Evolutionary conservation across 805 yeast species (phyloP).

Genomic region (Barnettozyma sp.): DNA sequence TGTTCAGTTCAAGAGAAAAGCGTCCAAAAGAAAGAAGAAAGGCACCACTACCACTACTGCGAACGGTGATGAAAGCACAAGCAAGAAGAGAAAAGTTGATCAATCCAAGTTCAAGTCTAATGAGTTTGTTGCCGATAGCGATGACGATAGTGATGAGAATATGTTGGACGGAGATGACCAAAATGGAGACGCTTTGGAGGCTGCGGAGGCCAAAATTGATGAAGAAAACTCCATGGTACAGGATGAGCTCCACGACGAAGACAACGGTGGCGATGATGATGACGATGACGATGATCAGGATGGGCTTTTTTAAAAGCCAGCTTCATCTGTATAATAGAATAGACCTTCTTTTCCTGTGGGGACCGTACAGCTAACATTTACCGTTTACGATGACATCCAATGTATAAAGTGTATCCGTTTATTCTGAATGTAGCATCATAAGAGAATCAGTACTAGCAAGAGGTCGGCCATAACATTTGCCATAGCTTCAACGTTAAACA

Average conservation of each 20-base stretch:
- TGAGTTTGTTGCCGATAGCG: constrained; percentile 39
- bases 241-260: too few species aligned
- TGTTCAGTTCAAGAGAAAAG: constrained; percentile 13
- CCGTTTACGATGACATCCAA: too few species aligned
- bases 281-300: neutral
- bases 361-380: too few species aligned
- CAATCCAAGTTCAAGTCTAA: constrained; percentile 27
- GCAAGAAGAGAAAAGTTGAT: constrained; percentile 25
- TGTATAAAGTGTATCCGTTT: too few species aligned
- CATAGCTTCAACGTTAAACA: too few species aligned
- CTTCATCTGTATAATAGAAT: neutral
- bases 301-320: neutral
- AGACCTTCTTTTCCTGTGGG: too few species aligned
- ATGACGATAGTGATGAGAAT: constrained; percentile 29
- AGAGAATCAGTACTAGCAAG: too few species aligned
- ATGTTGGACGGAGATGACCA: constrained; percentile 16
- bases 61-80: constrained; percentile 24
- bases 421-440: too few species aligned
- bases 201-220: constrained; percentile 2
- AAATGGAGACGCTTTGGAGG: constrained; percentile 7
- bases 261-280: neutral
- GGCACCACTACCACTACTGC: constrained; percentile 23
- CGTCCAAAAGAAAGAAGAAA: constrained; percentile 20
- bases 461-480: too few species aligned
- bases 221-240: neutral